Conservation (phyloP, 257 asterid genomes). For the Perilla frutescens region DNA sequence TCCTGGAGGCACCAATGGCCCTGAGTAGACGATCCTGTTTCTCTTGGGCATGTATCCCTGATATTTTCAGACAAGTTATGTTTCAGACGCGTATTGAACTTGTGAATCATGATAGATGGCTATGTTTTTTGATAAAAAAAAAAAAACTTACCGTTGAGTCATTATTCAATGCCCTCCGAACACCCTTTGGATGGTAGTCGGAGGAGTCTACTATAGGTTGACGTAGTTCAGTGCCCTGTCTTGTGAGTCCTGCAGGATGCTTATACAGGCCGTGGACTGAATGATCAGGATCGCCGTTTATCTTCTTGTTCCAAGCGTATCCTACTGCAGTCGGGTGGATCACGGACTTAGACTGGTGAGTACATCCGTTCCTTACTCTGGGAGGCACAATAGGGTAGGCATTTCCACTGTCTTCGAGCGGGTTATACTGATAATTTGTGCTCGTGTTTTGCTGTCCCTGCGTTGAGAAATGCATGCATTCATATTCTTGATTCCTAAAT, state of each 20-base stretch:
- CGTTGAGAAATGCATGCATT: slow-evolving; percentile 10
- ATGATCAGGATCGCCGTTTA: slow-evolving; percentile 47
- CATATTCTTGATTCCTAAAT: slow-evolving; percentile 3
- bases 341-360: slow-evolving; percentile 64
- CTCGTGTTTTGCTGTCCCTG: slow-evolving; percentile 53
- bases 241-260: slow-evolving; percentile 39
- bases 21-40: slow-evolving; percentile 64
- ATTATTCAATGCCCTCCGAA: slow-evolving; percentile 35
- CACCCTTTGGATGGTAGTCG: slow-evolving; percentile 37
- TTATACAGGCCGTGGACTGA: slow-evolving; percentile 41
- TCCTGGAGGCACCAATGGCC: slow-evolving; percentile 73
- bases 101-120: background rate
- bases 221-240: slow-evolving; percentile 46
- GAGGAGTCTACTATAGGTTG: slow-evolving; percentile 39
- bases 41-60: slow-evolving; percentile 59
- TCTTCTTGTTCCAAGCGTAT: slow-evolving; percentile 47
- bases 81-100: background rate
- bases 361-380: slow-evolving; percentile 49
- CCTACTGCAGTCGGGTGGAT: slow-evolving; percentile 67
- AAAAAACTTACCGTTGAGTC: slow-evolving; percentile 46
- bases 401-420: slow-evolving; percentile 58
- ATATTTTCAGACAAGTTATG: slow-evolving; percentile 3
- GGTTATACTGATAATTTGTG: slow-evolving; percentile 54
- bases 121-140: slow-evolving; percentile 23
- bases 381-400: slow-evolving; percentile 72